Evolutionary conservation across 1,284 basidiomycete genomes (phyloP), one percentile per base, ranked within the genome.

Genomic region (Tylopilus microsporus): DNA sequence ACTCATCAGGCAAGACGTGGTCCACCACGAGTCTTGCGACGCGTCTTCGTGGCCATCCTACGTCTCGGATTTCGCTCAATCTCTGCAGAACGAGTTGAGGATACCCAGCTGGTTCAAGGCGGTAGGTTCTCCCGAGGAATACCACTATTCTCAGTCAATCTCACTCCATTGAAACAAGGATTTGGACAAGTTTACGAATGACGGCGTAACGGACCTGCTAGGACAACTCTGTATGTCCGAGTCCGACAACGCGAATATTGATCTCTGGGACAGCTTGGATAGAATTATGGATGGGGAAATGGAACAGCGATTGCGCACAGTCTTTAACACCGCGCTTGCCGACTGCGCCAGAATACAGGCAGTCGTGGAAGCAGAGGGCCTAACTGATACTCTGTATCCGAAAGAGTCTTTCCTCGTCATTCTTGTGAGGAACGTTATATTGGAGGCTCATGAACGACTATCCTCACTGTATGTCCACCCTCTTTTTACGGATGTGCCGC

Each of bases 1-100:
- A 12, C 48, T 51, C 75, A 21, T 61, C 34, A 41, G 36, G 34
- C 18, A 58, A 47, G 60, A 61, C 50, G 48, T 53, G 1, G 15
- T 8, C 46, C 18, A 8, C 32, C 60, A 58, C 41, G 4, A 18
- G 2, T n/a, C 32, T 9, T 32, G 9, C n/a, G 49, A 62, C 30
- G 16, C 36, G 19, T 48, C 19, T 7, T 32, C 32, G 19, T 51
- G 52, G 46, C 60, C 54, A 34, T 8, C 32, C 3, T 10, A 11
- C 16, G 6, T 59, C 34, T 51, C 41, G 13, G n/a, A 41, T n/a
- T 39, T 59, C 18, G 34, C 43, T 8, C 52, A 18, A 16, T 54
- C 49, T 41, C 32, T 62, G 18, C 16, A 53, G 15, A 46, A 39
- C 25, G 41, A 53, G 19, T 25, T 61, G 25, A 62, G 41, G 11